Evolutionary conservation across 1,139 yeast species (phyloP), one percentile per base, ranked within the genome.

Genomic region (Scheffersomyces stambukii): DNA sequence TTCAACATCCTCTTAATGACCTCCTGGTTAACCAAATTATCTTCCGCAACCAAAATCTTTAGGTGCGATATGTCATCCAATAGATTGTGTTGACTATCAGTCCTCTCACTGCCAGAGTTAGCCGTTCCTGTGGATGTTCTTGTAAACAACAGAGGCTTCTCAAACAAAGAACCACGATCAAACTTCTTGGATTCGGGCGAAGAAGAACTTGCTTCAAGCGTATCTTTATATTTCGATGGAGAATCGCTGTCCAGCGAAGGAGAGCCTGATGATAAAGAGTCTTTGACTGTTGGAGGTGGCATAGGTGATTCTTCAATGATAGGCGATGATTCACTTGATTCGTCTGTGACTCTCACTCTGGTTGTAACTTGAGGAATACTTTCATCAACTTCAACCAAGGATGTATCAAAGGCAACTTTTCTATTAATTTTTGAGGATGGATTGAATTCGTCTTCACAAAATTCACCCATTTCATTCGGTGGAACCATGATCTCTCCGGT

Each of bases 21-120:
- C 52, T 86, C 94, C 52, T 88, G 96, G 50, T 91, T 89, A 8
- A 91, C 94, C 41, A 71, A 62, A 45, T 91, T 91, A 50, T 91
- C 98, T 48, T 91, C 98, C 0, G 96, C 97, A n/a, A 91, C 89
- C 34, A 91, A 65, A 13, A 91, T 77, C 29, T 68, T 70, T 31
- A 72, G 54, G 22, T 65, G 62, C 2, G 58, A 44, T 21, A 75
- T 32, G 18, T 53, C 53, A 23, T 53, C 57, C 19, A 52, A 39
- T 17, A 59, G 35, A 13, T 48, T 48, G 16, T 46, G 46, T 17
- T 41, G 9, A 13, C 6, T 6, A 20, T 24, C 16, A 1, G 13
- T 12, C 6, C 19, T n/a, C 5, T 25, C 22, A 23, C 14, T 16
- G 8, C 32, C 30, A 4, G 75, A 68, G 34, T 61, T 64, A 6